Base-by-base conservation (phyloP, 2,329 filamentous ascomycete genomes). In the Sporothrix brasiliensis region DNA sequence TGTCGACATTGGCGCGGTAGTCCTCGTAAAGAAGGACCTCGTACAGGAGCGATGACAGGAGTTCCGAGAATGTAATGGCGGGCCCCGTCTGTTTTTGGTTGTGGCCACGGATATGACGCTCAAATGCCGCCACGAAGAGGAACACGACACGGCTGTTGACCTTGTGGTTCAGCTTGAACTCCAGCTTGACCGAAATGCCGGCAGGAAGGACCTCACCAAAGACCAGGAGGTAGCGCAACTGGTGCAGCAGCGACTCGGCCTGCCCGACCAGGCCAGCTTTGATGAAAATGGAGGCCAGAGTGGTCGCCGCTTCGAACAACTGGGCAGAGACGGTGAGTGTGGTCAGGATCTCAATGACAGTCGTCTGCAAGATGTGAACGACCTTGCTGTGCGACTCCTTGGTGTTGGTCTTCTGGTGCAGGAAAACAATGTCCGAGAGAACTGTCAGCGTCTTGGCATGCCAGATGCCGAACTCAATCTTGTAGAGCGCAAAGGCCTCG, bases 181-280 rank as follows among this genome's bases (percentile, higher is more conserved):
- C 75, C 13, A 83, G 72, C 71, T 80, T 80, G 73, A 84, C 76
- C 1, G 77, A 78, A 14, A 81, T 76, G 1, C 72, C 74, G 73
- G 41, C 75, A 21, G 68, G 73, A 50, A 77, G 75, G 67, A 77
- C 79, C 52, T 81, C 79, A 24, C 82, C 81, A 71, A 85, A 83
- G 69, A 86, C 81, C 58, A 86, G 79, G 71, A 86, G 81, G 39
- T 83, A 80, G 41, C 84, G 84, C 21, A 87, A 75, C 72, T 86
- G 83, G 5, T 82, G 80, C 10, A 86, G 79, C 1, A 86, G 75
- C 70, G 83, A 77, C 58, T 80, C 75, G 50, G 81, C 80, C 70
- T 81, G 75, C 69, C 79, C 72, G 49, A 77, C 75, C 54, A 85
- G 76, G 61, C 80, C 79, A 44, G 79, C 80, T 21, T 77, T 77